These are phyloP conservation scores for Fermentozyma sake DNA, from an alignment of 1,139 yeast species.

Conservation along the genomic window DNA sequence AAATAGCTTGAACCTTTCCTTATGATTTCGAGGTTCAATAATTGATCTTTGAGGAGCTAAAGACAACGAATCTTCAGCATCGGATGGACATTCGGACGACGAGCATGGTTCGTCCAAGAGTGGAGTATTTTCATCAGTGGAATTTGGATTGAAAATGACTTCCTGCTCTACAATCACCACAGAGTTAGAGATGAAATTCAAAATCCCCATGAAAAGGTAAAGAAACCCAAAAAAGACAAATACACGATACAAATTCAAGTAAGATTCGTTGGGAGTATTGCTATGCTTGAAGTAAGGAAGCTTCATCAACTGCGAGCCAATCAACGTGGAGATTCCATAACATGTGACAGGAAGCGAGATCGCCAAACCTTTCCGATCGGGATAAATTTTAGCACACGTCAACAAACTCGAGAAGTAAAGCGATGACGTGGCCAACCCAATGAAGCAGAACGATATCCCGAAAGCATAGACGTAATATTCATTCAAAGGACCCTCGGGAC, in stretches of 20 bases:
- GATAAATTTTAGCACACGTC: constrained; percentile 81
- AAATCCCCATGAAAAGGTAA: constrained; percentile 50
- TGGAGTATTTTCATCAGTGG: constrained; percentile 20
- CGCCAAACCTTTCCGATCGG: constrained; percentile 70
- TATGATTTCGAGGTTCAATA: constrained; percentile 45
- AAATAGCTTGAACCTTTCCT: constrained; percentile 45
- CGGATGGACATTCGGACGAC: constrained; percentile 9
- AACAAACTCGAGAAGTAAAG: constrained; percentile 72
- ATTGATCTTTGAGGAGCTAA: constrained; percentile 23
- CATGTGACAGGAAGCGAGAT: constrained; percentile 86
- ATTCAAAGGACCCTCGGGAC: constrained; percentile 3
- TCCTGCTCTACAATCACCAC: constrained; percentile 62
- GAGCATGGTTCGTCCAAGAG: constrained; percentile 16
- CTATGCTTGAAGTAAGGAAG: constrained; percentile 29
- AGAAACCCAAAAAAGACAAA: constrained; percentile 56
- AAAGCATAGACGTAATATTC: constrained; percentile 18
- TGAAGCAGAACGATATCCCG: constrained; percentile 38
- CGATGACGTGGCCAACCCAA: constrained; percentile 81
- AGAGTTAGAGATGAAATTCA: constrained; percentile 61
- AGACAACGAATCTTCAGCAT: constrained; percentile 6
- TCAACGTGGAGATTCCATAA: constrained; percentile 74
- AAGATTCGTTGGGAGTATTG: constrained; percentile 10
- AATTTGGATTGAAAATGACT: constrained; percentile 25
- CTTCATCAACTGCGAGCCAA: constrained; percentile 55
- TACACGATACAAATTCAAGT: constrained; percentile 47